Conservation (phyloP, 176 grass and related monocot genomes). For the Cenchrus purpureus region DNA sequence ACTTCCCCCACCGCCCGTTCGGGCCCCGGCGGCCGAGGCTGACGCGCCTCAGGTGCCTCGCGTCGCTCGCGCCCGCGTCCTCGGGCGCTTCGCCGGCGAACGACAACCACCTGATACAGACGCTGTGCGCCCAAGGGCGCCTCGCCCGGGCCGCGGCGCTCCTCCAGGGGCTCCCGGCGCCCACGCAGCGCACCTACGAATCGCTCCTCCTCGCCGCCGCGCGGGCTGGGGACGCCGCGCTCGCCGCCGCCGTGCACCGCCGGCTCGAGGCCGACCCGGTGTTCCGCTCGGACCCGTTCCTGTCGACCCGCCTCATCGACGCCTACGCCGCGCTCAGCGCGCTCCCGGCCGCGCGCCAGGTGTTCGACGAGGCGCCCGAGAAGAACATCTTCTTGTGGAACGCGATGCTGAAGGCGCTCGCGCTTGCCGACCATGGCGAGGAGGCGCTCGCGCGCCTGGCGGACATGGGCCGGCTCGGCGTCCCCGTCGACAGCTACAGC, state of each 20-base stretch:
- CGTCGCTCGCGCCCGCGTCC: constrained; percentile 14
- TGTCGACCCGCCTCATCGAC: constrained; percentile 74
- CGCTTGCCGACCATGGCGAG: constrained; percentile 61
- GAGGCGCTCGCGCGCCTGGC: constrained; percentile 57
- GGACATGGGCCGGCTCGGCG: constrained; percentile 59
- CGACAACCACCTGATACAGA: constrained; percentile 68
- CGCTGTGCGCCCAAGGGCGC: constrained; percentile 62
- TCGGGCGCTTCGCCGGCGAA: constrained; percentile 24
- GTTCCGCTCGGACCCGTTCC: constrained; percentile 68
- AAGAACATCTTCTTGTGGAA: constrained; percentile 93
- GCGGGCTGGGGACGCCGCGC: constrained; percentile 38
- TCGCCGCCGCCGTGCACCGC: constrained; percentile 53
- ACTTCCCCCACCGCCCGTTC: constrained; percentile 25
- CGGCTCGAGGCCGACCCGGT: constrained; percentile 52
- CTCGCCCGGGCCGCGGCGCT: constrained; percentile 59
- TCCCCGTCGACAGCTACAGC: constrained; percentile 75
- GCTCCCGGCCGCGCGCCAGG: constrained; percentile 64
- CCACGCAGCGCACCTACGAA: constrained; percentile 81
- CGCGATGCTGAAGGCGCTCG: constrained; percentile 70
- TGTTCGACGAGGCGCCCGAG: constrained; percentile 65
- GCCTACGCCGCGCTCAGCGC: constrained; percentile 58
- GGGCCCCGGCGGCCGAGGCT: constrained; percentile 7
- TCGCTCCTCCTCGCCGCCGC: constrained; percentile 62
- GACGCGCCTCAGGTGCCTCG: constrained; percentile 43
- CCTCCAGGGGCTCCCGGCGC: constrained; percentile 59